Percentiles rank a stretch among this genome's conserved stretches.
Evolutionary conservation across 2,329 filamentous ascomycete genomes (phyloP).

Genomic region (Ceratocystis papillata): DNA sequence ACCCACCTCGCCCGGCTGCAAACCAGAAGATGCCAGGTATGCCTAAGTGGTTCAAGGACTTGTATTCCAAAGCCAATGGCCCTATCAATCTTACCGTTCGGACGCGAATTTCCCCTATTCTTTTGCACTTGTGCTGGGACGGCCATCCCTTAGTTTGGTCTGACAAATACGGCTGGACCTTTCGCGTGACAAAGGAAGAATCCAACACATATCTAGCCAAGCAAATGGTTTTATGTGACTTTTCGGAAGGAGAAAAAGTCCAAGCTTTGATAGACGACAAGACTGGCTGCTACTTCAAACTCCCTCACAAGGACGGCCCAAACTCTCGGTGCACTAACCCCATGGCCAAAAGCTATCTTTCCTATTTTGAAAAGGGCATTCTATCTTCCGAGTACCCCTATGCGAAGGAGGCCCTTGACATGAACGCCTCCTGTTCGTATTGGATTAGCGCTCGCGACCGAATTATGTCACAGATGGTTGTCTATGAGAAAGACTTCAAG

Average conservation of each 20-base stretch:
- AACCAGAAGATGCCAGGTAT: constrained; percentile 89
- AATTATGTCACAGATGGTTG: constrained; percentile 90
- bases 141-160: constrained; percentile 87
- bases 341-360: constrained; percentile 79
- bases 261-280: constrained; percentile 53
- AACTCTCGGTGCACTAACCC: constrained; percentile 73
- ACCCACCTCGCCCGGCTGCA: constrained; percentile 63
- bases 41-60: constrained; percentile 91
- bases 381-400: constrained; percentile 80
- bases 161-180: constrained; percentile 85
- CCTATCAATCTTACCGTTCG: constrained; percentile 73
- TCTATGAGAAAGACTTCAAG: constrained; percentile 58
- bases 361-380: constrained; percentile 82
- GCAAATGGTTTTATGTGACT: constrained; percentile 63
- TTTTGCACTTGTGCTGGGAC: constrained; percentile 81
- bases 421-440: constrained; percentile 98
- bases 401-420: constrained; percentile 88
- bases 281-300: constrained; percentile 67
- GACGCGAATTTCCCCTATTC: constrained; percentile 73
- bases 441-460: constrained; percentile 94
- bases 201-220: constrained; percentile 55
- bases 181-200: constrained; percentile 57
- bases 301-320: constrained; percentile 93
- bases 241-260: constrained; percentile 52
- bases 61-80: constrained; percentile 59